Evolutionary conservation across 129 eudicot genomes (phyloP).

Genomic region (Pulicaria dysenterica): DNA sequence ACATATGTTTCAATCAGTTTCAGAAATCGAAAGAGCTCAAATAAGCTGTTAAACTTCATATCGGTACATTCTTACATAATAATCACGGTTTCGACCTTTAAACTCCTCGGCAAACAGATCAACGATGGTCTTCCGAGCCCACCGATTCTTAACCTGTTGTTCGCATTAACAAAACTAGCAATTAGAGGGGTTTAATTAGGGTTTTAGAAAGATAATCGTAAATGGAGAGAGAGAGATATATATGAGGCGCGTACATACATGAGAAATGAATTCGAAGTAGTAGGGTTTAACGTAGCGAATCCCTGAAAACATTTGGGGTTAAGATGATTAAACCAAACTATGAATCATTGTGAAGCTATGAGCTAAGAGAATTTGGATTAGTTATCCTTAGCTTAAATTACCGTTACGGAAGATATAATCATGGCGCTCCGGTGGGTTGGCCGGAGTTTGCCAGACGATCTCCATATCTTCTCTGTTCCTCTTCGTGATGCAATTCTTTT

Average conservation of each 20-base stretch:
- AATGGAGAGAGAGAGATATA: not conserved
- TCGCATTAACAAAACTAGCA: constrained; percentile 15
- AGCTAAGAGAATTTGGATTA: not conserved
- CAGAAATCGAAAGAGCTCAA: not conserved
- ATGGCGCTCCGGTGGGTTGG: constrained; percentile 82
- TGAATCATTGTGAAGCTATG: not conserved
- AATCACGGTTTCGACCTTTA: constrained; percentile 79
- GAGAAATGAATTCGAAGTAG: constrained; percentile 95
- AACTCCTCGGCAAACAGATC: constrained; percentile 89
- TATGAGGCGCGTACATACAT: constrained; percentile 44
- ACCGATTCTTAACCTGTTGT: constrained; percentile 73
- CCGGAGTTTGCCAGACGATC: constrained; percentile 96
- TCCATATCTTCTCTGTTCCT: constrained; percentile 70
- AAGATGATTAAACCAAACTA: not conserved
- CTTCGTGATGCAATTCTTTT: constrained; percentile 50
- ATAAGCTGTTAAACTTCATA: not conserved
- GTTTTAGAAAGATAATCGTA: constrained; percentile 6
- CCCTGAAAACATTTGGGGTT: constrained; percentile 45
- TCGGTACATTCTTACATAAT: constrained; percentile 54
- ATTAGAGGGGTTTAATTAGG: constrained; percentile 17
- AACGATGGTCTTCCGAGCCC: constrained; percentile 94
- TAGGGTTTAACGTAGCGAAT: constrained; percentile 91
- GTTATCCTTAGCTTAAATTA: constrained; percentile 8
- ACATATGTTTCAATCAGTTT: no score
- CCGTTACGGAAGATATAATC: constrained; percentile 85